Evolutionary conservation across 768 basidiomycete genomes (phyloP).

Genomic region (Tylopilus balloui): DNA sequence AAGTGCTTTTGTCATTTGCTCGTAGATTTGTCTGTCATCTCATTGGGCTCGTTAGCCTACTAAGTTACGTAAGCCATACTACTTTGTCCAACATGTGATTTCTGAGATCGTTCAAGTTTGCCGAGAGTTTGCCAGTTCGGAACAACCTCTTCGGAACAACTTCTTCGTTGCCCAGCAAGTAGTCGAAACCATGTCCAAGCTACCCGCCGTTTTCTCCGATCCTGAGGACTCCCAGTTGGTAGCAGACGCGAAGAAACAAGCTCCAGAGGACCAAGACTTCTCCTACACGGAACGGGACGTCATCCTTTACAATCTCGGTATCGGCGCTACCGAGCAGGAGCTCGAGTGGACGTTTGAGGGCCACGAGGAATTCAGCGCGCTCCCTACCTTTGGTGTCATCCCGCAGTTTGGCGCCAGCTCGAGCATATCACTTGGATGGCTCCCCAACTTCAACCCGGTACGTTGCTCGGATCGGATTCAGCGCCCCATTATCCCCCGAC

Average conservation of each 20-base stretch:
- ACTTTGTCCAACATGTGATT: background rate
- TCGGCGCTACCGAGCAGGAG: slow-evolving; percentile 92
- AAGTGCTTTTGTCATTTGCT: too few species aligned
- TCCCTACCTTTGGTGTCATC: slow-evolving; percentile 95
- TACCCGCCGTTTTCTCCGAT: slow-evolving; percentile 59
- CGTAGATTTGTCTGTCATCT: too few species aligned
- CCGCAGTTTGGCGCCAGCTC: slow-evolving; percentile 81
- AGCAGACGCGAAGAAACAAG: slow-evolving; percentile 68
- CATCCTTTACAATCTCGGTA: slow-evolving; percentile 90
- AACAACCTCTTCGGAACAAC: background rate
- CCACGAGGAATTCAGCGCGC: slow-evolving; percentile 75
- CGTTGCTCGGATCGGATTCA: slow-evolving; percentile 23
- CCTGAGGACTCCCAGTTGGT: slow-evolving; percentile 81
- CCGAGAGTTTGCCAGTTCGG: too few species aligned
- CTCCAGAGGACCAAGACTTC: slow-evolving; percentile 54
- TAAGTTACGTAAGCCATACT: too few species aligned
- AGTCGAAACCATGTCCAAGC: slow-evolving; percentile 28
- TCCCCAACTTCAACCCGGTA: slow-evolving; percentile 94
- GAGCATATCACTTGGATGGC: slow-evolving; percentile 70
- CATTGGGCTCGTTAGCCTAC: too few species aligned
- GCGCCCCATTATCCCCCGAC: background rate
- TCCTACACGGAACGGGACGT: slow-evolving; percentile 86
- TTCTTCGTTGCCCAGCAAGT: background rate
- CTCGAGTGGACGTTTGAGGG: slow-evolving; percentile 90
- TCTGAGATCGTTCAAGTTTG: too few species aligned